Conservation (phyloP, 441 rosid genomes). For the Metrosideros polymorpha region DNA sequence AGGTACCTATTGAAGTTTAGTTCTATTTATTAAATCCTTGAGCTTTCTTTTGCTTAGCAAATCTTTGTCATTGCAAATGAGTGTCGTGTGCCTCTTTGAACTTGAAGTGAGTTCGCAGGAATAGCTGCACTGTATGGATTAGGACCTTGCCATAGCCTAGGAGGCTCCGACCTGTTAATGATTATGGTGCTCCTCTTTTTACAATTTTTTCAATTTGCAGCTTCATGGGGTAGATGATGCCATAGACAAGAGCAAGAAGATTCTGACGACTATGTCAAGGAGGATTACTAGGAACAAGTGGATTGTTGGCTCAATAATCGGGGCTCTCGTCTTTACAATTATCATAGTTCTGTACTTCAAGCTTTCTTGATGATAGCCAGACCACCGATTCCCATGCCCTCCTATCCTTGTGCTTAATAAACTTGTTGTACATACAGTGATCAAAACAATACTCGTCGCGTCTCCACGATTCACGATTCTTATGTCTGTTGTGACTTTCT, state of each 20-base stretch:
- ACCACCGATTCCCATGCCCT: background rate
- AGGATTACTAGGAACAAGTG: conserved; percentile 63
- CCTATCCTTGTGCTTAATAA: background rate
- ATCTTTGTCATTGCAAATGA: background rate
- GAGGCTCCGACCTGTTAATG: background rate
- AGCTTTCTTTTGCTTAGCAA: background rate
- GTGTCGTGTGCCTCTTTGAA: background rate
- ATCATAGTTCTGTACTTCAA: conserved; percentile 43
- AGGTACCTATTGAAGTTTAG: conserved; percentile 18
- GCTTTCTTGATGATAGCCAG: conserved; percentile 15
- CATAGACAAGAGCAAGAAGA: conserved; percentile 61
- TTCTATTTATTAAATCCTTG: background rate
- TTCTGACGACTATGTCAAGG: conserved; percentile 48
- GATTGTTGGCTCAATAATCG: conserved; percentile 41
- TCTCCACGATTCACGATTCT: background rate
- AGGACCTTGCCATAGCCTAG: background rate
- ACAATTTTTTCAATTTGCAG: conserved; percentile 11
- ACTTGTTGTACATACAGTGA: background rate
- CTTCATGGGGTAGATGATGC: conserved; percentile 59
- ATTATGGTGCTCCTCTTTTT: background rate
- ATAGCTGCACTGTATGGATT: background rate
- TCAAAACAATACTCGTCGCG: background rate
- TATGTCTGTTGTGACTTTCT: background rate
- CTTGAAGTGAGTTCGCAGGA: background rate
- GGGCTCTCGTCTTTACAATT: conserved; percentile 49